A percentile compares a stretch with the other conserved stretches of the same genome.
These are phyloP conservation scores for Pseudocercospora ulei DNA, from an alignment of 2,329 filamentous ascomycete species.

Conservation along the genomic window DNA sequence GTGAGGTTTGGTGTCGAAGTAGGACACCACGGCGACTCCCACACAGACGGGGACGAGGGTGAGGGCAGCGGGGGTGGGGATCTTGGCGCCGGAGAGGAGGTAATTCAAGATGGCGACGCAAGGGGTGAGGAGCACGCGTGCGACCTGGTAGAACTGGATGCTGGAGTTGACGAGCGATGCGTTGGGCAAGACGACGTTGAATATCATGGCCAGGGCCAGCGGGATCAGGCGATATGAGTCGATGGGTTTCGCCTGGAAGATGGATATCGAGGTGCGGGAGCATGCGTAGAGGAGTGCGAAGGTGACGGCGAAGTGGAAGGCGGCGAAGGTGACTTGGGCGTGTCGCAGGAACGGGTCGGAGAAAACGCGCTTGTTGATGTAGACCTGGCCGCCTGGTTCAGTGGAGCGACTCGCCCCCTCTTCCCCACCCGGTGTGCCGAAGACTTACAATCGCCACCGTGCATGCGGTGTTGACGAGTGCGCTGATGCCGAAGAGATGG, in stretches of 20 bases:
- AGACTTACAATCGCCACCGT: slow-evolving; percentile 24
- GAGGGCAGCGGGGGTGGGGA: slow-evolving; percentile 47
- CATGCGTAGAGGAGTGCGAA: slow-evolving; percentile 54
- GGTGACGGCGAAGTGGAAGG: slow-evolving; percentile 60
- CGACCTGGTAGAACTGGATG: slow-evolving; percentile 62
- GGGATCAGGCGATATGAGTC: slow-evolving; percentile 51
- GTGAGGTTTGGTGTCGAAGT: slow-evolving; percentile 52
- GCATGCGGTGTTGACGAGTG: slow-evolving; percentile 19
- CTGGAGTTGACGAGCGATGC: slow-evolving; percentile 57
- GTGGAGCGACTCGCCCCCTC: slow-evolving; percentile 19
- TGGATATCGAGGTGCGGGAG: slow-evolving; percentile 49
- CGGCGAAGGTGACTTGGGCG: slow-evolving; percentile 56
- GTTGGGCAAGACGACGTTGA: slow-evolving; percentile 61
- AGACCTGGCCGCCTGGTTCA: slow-evolving; percentile 43
- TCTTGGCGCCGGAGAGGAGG: slow-evolving; percentile 49
- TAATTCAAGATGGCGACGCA: slow-evolving; percentile 57
- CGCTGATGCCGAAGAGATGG: slow-evolving; percentile 22
- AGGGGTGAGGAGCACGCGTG: slow-evolving; percentile 57
- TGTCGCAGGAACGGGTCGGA: slow-evolving; percentile 52
- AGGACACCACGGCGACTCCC: slow-evolving; percentile 57
- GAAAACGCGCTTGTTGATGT: slow-evolving; percentile 62
- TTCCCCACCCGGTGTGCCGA: slow-evolving; percentile 22
- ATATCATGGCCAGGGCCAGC: slow-evolving; percentile 56
- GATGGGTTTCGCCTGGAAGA: slow-evolving; percentile 51
- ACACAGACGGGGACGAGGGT: slow-evolving; percentile 52